phyloP scores from a whole-genome alignment of 495 filamentous ascomycete species.

The Letharia columbiana region DNA sequence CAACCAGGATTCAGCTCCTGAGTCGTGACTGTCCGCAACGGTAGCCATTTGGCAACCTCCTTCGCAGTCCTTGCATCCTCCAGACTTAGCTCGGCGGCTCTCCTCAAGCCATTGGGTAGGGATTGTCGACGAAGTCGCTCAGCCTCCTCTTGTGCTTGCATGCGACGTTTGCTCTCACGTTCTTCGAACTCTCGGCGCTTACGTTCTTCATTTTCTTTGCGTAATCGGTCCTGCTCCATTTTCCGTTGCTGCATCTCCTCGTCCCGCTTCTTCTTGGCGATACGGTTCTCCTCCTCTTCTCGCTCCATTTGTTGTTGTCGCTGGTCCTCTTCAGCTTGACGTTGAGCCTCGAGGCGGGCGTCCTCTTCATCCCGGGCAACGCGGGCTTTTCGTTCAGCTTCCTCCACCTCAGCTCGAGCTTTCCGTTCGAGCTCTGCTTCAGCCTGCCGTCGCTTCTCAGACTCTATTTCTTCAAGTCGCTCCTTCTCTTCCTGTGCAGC shows the following conservation, averaged over 20 bases:
- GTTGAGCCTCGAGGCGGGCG: conserved; percentile 23
- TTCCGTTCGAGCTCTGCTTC: conserved; percentile 37
- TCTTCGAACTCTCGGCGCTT: conserved; percentile 40
- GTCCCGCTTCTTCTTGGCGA: conserved; percentile 44
- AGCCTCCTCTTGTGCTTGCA: conserved; percentile 38
- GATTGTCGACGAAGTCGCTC: conserved; percentile 52
- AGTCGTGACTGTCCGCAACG: conserved; percentile 43
- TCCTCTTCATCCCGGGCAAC: conserved; percentile 42
- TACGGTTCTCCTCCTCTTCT: conserved; percentile 45
- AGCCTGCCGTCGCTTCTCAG: conserved; percentile 28
- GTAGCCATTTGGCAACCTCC: conserved; percentile 44
- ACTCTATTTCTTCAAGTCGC: conserved; percentile 24
- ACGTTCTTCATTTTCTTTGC: conserved; percentile 50
- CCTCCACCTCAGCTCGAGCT: conserved; percentile 34
- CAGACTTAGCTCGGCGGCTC: conserved; percentile 37
- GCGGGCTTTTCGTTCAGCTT: conserved; percentile 35
- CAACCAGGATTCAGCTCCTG: conserved; percentile 40
- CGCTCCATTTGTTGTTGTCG: conserved; percentile 21
- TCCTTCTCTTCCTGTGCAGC: conserved; percentile 16
- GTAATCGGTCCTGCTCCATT: conserved; percentile 45
- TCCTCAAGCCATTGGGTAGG: conserved; percentile 42
- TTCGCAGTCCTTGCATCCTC: conserved; percentile 41
- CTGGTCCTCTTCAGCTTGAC: conserved; percentile 22
- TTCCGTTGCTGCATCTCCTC: conserved; percentile 41
- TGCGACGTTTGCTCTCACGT: conserved; percentile 30